Base-by-base conservation (phyloP, 495 filamentous ascomycete genomes). In the Penicillium canescens region DNA sequence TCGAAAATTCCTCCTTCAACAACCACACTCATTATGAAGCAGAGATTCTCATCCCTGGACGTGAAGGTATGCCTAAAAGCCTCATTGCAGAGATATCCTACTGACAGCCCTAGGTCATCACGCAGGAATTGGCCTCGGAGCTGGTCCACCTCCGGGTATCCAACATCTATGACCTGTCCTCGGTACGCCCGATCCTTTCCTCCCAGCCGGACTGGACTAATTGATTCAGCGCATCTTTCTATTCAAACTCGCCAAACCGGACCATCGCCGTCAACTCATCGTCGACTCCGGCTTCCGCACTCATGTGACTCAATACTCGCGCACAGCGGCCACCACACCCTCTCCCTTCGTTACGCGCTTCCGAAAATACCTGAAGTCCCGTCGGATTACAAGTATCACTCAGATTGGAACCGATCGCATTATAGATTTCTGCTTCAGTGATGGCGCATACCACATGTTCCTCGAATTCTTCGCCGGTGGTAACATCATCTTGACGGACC, bases 401-500 rank as follows among this genome's bases (percentile, higher is more conserved):
- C 94, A 98, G 68, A 81, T 98, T 46, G 94, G 92, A 34, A 96
- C 92, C 0, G 94, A 98, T 67, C 85, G 94, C 16, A 87, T 98
- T 50, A 88, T 98, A 49, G 91, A 96, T 63, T 82, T 98, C 48
- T 82, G 86, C 66, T 96, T 98, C 69, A 93, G 89, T 62, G 91
- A 96, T 75, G 93, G 94, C 16, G 78, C 82, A 56, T 97, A 93
- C 64, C 80, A 86, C 35, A 74, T 98, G 34, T 96, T 91, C 65
- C 74, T 98, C 36, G 94, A 98, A 71, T 98, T 98, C 73, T 98
- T 94, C 71, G 93, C 94, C 4, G 83, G 82, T n/a, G 94, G 94
- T 33, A 98, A 98, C 68, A 86, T 98, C 50, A 88, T 98, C 46
- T 76, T 98, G 45, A 95, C 92, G 3, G 90, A 97, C 63, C 77